Evolutionary conservation across 1,284 basidiomycete genomes (phyloP), one percentile per base, ranked within the genome.

Genomic region (Stygiomarasmius scandens): DNA sequence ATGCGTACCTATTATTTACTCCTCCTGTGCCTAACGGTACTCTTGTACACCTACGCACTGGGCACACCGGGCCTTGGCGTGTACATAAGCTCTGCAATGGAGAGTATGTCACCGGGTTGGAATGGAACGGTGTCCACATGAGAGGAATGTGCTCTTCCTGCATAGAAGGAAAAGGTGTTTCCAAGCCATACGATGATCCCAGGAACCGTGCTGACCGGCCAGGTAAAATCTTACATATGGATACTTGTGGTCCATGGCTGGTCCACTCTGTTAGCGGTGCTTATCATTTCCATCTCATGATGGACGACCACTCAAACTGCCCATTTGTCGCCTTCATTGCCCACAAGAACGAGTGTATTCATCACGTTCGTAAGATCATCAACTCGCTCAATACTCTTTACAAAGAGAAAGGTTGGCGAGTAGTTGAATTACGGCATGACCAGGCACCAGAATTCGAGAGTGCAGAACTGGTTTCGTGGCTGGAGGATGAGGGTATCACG

Each of bases 191-290:
- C 27, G 24, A 25, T 20, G 2, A 24, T 10, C 23, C 25, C 16
- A 20, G 20, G 9, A 49, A 49, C 22, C 23, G 54, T 2, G 29
- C 54, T 14, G 1, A 6, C 6, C 20, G 24, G 12, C 36, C 41
- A 5, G 20, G 38, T 34, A 49, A 50, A 45, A 25, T 60, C 41
- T 14, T 61, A 24, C 53, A 55, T 22, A 22, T 50, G 23, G 57
- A 58, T 34, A 55, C 55, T 38, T 51, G 52, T 45, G 58, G 58
- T 2, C 55, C 49, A n/a, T 48, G 36, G 12, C 49, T 34, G n/a
- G 51, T n/a, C n/a, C n/a, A n/a, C n/a, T n/a, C n/a, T n/a, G n/a
- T n/a, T n/a, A n/a, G n/a, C n/a, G n/a, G n/a, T 1, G 16, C 20
- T 9, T 10, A 1, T 1, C 45, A 58, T 45, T 57, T 54, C 38